Conservation (phyloP, 805 yeast genomes). For the Metschnikowia kunwiensis region DNA sequence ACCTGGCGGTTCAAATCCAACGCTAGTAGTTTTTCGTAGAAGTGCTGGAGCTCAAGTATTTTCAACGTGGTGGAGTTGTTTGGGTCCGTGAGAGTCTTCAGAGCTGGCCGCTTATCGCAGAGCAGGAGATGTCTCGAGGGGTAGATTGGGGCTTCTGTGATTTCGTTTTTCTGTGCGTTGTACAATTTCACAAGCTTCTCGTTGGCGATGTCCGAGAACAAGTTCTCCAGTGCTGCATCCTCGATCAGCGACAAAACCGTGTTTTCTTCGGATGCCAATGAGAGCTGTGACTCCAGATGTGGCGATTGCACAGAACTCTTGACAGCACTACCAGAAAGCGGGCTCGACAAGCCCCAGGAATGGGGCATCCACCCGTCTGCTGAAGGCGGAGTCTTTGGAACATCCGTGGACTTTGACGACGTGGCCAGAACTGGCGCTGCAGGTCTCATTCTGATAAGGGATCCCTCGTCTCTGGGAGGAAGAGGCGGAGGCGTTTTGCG, state of each 20-base stretch:
- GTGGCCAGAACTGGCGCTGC: neutral
- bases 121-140: neutral
- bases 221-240: neutral
- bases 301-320: neutral
- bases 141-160: slow-evolving; percentile 28
- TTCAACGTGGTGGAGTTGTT: slow-evolving; percentile 25
- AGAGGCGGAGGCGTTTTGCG: slow-evolving; percentile 29
- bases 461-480: slow-evolving; percentile 27
- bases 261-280: slow-evolving; percentile 2
- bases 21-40: slow-evolving; percentile 20
- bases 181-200: slow-evolving; percentile 26
- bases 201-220: slow-evolving; percentile 12
- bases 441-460: neutral
- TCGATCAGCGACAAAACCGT: slow-evolving; percentile 5
- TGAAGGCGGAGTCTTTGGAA: slow-evolving; percentile 1
- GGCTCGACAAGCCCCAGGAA: neutral
- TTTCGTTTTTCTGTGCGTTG: slow-evolving; percentile 34
- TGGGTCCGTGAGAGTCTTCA: neutral
- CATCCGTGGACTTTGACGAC: neutral
- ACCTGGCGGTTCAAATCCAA: neutral
- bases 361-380: neutral
- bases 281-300: slow-evolving; percentile 3
- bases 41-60: slow-evolving; percentile 23
- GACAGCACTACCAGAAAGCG: neutral
- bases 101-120: neutral